These are phyloP conservation scores for Nothophytophthora sp. DNA, from an alignment of 352 stramenopile genomes.

Conservation along the genomic window DNA sequence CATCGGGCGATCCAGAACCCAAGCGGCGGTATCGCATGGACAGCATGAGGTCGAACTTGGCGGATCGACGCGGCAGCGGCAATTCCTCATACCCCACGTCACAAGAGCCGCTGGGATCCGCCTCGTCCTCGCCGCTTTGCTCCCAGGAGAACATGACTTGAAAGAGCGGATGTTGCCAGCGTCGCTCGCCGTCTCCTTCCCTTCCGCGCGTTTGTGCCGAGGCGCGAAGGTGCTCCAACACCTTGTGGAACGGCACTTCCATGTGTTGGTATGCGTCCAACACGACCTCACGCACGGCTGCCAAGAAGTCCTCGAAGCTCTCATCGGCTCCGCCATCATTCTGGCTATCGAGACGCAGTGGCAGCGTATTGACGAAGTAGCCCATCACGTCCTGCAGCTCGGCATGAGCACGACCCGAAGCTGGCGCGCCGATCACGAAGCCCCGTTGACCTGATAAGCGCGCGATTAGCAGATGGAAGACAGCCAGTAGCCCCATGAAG, in stretches of 20 bases:
- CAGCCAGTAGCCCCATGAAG: slow-evolving; percentile 48
- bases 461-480: slow-evolving; percentile 51
- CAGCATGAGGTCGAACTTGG: slow-evolving; percentile 74
- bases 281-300: slow-evolving; percentile 38
- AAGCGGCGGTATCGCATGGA: slow-evolving; percentile 40
- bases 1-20: not conserved
- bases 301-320: slow-evolving; percentile 36
- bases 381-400: slow-evolving; percentile 40
- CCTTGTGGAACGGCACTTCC: slow-evolving; percentile 54
- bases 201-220: slow-evolving; percentile 4
- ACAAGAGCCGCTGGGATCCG: not conserved
- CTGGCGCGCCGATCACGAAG: slow-evolving; percentile 47
- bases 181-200: slow-evolving; percentile 3
- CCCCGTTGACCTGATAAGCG: slow-evolving; percentile 39
- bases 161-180: slow-evolving; percentile 36
- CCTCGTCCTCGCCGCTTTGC: not conserved
- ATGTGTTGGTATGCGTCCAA: slow-evolving; percentile 46
- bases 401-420: slow-evolving; percentile 30
- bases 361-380: slow-evolving; percentile 65
- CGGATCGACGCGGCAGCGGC: slow-evolving; percentile 23
- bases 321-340: not conserved
- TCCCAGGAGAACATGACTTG: slow-evolving; percentile 69
- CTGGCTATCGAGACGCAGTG: slow-evolving; percentile 34
- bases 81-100: slow-evolving; percentile 22
- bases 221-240: slow-evolving; percentile 41